A percentile compares a stretch with the other conserved stretches of the same genome.
These are phyloP conservation scores for Ciborinia camelliae DNA, from an alignment of 2,329 filamentous ascomycete species.

Conservation along the genomic window DNA sequence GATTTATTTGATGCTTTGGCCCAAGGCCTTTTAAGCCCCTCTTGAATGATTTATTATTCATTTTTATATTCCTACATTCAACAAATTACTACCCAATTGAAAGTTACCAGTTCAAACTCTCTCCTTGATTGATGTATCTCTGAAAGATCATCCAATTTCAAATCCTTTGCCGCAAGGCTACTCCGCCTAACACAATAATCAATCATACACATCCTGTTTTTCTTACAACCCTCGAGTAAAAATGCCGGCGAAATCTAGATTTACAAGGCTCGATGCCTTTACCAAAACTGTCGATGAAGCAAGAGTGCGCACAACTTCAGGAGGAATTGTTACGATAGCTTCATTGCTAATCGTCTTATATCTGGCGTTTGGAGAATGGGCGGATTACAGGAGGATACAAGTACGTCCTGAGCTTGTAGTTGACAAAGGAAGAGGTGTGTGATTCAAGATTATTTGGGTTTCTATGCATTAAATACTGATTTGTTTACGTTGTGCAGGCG, in stretches of 20 bases:
- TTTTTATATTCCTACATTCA: background rate
- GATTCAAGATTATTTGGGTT: background rate
- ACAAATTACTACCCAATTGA: background rate
- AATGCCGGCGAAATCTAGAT: slow-evolving; percentile 90
- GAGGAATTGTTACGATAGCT: slow-evolving; percentile 89
- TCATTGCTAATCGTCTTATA: slow-evolving; percentile 86
- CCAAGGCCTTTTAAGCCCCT: background rate
- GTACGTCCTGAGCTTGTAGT: slow-evolving; percentile 93
- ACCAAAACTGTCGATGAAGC: slow-evolving; percentile 99
- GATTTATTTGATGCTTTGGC: background rate
- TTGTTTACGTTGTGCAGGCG: slow-evolving; percentile 52
- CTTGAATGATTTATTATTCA: background rate
- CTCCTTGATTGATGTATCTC: slow-evolving; percentile 13
- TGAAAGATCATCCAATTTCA: slow-evolving; percentile 3
- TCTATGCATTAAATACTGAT: background rate
- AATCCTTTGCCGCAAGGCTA: slow-evolving; percentile 7
- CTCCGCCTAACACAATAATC: background rate
- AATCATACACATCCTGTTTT: background rate
- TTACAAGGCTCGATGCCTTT: slow-evolving; percentile 96
- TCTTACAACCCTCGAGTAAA: slow-evolving; percentile 15
- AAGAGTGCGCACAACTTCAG: slow-evolving; percentile 89
- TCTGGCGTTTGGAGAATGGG: slow-evolving; percentile 93
- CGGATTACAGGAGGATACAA: slow-evolving; percentile 80
- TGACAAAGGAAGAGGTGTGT: slow-evolving; percentile 85
- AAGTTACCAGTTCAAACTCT: background rate